Evolutionary conservation across 2,329 filamentous ascomycete species (phyloP).

Genomic region (Cercospora sp.): DNA sequence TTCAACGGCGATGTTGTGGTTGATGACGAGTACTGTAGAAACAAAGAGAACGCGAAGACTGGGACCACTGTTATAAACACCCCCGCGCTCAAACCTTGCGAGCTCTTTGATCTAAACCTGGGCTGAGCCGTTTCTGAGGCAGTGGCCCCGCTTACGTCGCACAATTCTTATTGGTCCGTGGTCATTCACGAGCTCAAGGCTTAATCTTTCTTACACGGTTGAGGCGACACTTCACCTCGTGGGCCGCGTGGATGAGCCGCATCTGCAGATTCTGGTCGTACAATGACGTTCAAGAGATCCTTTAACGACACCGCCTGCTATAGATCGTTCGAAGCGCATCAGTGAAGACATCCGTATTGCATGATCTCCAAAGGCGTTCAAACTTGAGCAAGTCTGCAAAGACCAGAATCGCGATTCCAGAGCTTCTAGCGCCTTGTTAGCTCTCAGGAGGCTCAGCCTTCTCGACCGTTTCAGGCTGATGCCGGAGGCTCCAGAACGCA

Average conservation of each 20-base stretch:
- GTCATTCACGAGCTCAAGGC: background rate
- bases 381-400: background rate
- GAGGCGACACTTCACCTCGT: constrained; percentile 5
- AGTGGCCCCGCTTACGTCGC: constrained; percentile 13
- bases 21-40: background rate
- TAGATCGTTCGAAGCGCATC: background rate
- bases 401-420: background rate
- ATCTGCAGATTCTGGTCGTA: background rate
- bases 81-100: constrained; percentile 7
- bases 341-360: background rate
- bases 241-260: background rate
- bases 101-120: constrained; percentile 13
- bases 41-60: constrained; percentile 7
- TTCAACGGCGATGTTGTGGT: background rate
- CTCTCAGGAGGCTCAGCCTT: constrained; percentile 1
- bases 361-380: background rate
- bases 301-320: background rate
- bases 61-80: constrained; percentile 5
- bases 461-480: background rate
- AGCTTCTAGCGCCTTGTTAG: background rate
- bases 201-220: background rate
- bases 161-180: constrained; percentile 11
- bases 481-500: background rate
- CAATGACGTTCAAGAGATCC: background rate
- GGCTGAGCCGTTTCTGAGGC: background rate